Base-by-base conservation (phyloP, 768 basidiomycete species). In the Fibroporia radiculosa region DNA sequence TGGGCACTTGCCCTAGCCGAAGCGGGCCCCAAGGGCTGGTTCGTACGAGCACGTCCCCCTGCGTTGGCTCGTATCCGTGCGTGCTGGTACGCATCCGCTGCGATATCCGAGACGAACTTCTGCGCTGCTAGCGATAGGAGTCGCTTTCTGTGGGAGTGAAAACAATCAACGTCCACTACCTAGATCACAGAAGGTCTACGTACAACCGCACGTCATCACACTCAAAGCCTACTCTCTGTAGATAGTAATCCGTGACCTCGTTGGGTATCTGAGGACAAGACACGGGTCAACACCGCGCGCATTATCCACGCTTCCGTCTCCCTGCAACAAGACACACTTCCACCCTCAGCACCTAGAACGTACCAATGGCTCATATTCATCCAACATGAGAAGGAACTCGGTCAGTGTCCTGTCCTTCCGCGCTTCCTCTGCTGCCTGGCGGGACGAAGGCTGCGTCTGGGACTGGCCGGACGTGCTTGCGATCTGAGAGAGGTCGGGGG, bases 71-170 rank as follows among this genome's bases (percentile, higher is more conserved):
- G 81, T 56, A 98, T 89, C 24, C 95, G 87, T 6, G 96, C 96
- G 65, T 97, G 95, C 59, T 97, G 93, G 66, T 90, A 98, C 8
- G 96, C 93, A 62, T 99, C 96, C 2, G 88, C 79, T 2, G 95
- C 87, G 44, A 99, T 93, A 59, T 98, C 95, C 6, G 93, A 89
- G 34, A 98, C 84, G 60, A 99, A 98, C 59, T 98, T 97, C 60
- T 99, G 96, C 0, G 96, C 92, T 2, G 96, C 93, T 11, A 98
- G 75, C 0, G 95, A 93, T 20, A 99, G 72, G 14, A 99, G 77
- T 2, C 95, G 87, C 69, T 96, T 97, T 45, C 93, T 96, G 61
- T 6, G 27, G 38, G 12, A 18, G 38, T 6, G 38, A 19, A 18
- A 25, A 25, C 19, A 11, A 12, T 25, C 18, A 20, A 24, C 11